Base-by-base conservation (phyloP, 2,329 filamentous ascomycete species). In the Pyrenophora tritici-repentis region DNA sequence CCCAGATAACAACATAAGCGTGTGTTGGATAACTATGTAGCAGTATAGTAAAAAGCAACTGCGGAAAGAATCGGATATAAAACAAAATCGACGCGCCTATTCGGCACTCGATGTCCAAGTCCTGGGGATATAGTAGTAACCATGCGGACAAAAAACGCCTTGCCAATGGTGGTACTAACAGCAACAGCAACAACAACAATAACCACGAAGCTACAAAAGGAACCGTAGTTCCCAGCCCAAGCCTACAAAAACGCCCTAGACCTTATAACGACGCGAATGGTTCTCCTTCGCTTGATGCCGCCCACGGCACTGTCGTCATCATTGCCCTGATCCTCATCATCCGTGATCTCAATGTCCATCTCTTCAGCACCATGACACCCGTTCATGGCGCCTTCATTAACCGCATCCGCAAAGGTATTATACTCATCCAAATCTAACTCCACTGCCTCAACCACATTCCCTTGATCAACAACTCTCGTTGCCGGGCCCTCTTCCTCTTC, bases 201-300 rank as follows among this genome's bases (percentile, higher is more conserved):
- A 40, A 29, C 13, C 16, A 31, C 32, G 24, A 34, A 42, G 22
- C 31, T 24, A 18, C 4, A 8, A n/a, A 32, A 20, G 18, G 12
- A 20, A 38, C 26, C 34, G 16, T 31, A n/a, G 26, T 38, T 32
- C 26, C 37, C 4, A 29, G 6, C 38, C 8, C 34, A 36, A 31
- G 29, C 42, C 59, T 53, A 71, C 52, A 72, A 56, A 55, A 72
- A 72, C 62, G 68, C 68, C 67, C 68, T 62, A 10, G 65, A 68
- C 59, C 67, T 36, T n/a, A 72, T 71, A 42, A 71, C 52, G 33
- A 70, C 61, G 42, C 67, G 54, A 32, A 72, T 63, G 48, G 67
- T 70, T 45, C 63, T 53, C 47, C 61, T 68, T 51, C 68, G 51
- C 51, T 61, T 66, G 4, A 70, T 16, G 13, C 60, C 66, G 46